Conservation (phyloP, 148 eudicot species). For the Diospyros kaki region DNA sequence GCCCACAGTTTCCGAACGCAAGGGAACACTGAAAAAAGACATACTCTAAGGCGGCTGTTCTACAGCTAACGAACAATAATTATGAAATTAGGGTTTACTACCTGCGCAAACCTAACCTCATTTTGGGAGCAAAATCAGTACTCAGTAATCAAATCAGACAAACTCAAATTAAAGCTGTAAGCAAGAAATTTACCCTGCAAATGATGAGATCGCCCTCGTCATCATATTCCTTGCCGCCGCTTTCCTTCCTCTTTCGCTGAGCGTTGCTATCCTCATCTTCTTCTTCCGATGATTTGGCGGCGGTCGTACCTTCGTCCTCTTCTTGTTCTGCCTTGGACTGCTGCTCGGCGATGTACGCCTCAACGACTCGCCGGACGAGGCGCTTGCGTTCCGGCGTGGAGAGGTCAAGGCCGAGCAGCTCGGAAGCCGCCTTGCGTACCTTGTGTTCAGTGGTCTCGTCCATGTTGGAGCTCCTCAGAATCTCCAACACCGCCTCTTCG, state of each 20-base stretch:
- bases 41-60: background rate
- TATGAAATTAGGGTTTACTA: conserved; percentile 2
- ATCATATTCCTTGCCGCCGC: conserved; percentile 60
- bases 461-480: conserved; percentile 63
- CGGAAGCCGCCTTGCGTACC: conserved; percentile 66
- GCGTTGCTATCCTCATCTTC: conserved; percentile 34
- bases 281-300: conserved; percentile 13
- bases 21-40: background rate
- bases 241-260: conserved; percentile 18
- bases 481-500: conserved; percentile 52
- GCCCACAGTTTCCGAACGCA: too few species aligned
- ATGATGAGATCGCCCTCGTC: conserved; percentile 85
- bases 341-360: conserved; percentile 47
- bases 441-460: conserved; percentile 61
- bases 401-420: conserved; percentile 63
- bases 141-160: background rate
- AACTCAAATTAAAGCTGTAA: background rate
- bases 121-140: background rate
- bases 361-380: conserved; percentile 62
- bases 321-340: conserved; percentile 9
- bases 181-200: conserved; percentile 47
- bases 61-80: background rate
- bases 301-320: conserved; percentile 21
- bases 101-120: background rate
- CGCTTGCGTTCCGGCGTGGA: conserved; percentile 53